phyloP scores from a whole-genome alignment of 2,329 filamentous ascomycete genomes.

The Trichophyton schoenleinii region DNA sequence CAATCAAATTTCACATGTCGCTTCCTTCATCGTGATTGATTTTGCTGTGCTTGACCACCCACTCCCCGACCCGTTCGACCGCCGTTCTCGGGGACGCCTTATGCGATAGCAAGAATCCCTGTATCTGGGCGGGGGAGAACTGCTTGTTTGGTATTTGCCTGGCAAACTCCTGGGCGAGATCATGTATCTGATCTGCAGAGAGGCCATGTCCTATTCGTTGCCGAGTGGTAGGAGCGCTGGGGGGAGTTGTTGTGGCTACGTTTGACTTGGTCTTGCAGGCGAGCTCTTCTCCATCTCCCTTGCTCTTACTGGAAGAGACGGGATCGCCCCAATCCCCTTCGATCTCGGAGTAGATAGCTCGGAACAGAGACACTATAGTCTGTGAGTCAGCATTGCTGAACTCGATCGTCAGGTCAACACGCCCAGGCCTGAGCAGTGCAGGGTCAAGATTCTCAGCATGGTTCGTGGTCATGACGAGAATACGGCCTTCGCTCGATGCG shows the following conservation, averaged over 20 bases:
- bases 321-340: constrained; percentile 24
- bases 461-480: constrained; percentile 46
- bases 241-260: neutral
- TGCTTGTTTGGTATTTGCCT: constrained; percentile 22
- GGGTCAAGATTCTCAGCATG: constrained; percentile 50
- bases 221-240: neutral
- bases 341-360: constrained; percentile 48
- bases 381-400: neutral
- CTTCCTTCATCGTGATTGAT: neutral
- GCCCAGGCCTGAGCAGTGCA: constrained; percentile 47
- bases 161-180: constrained; percentile 23
- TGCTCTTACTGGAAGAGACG: neutral
- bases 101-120: constrained; percentile 30
- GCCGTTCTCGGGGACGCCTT: constrained; percentile 24
- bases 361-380: constrained; percentile 26
- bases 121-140: constrained; percentile 24
- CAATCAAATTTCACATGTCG: neutral
- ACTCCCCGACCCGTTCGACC: constrained; percentile 16
- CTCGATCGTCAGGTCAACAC: neutral
- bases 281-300: neutral
- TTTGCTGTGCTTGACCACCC: constrained; percentile 16
- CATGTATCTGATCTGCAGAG: neutral
- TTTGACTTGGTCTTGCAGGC: neutral
- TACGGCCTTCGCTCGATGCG: constrained; percentile 49
- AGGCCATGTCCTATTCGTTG: neutral